A percentile compares a stretch with the other conserved stretches of the same genome.
Conservation (phyloP, 139 green algal species). For the Astrephomene gubernaculifera region DNA sequence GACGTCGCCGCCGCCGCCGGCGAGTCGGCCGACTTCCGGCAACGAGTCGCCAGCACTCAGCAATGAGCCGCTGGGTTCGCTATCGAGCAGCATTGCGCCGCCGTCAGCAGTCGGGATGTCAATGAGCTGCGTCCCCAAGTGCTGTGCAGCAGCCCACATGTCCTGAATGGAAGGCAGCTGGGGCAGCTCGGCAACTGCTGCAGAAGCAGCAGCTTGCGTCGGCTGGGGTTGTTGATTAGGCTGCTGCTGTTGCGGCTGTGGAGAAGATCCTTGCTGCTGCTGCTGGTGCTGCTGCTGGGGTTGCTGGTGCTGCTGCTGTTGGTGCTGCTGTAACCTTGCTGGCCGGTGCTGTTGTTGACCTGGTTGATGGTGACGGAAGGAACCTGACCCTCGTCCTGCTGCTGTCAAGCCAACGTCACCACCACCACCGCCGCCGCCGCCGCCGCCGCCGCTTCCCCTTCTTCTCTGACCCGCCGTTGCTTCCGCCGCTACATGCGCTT, state of each 20-base stretch:
- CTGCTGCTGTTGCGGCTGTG: neutral
- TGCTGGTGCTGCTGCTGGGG: slow-evolving; percentile 5
- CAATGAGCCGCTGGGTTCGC: neutral
- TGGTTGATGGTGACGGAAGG: neutral
- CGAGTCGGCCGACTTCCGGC: neutral
- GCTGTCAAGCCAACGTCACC: neutral
- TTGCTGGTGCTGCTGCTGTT: slow-evolving; percentile 3
- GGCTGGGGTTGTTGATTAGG: neutral
- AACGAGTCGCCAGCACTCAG: neutral
- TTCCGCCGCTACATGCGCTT: too few relatives aligned
- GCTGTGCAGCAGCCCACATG: slow-evolving; percentile 11
- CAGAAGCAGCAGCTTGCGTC: neutral
- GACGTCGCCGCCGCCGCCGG: neutral
- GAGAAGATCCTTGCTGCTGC: neutral
- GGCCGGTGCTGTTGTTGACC: neutral
- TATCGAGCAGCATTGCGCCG: neutral
- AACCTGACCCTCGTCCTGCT: neutral
- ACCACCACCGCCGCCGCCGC: neutral
- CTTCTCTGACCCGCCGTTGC: neutral
- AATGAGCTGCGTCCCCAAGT: slow-evolving; percentile 23
- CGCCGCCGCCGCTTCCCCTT: neutral
- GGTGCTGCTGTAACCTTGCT: neutral
- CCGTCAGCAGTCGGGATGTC: neutral
- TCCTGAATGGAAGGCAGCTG: slow-evolving; percentile 35
- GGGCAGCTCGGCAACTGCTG: neutral